Base-by-base conservation (phyloP, 805 yeast species). In the Naumovozyma castellii region DNA sequence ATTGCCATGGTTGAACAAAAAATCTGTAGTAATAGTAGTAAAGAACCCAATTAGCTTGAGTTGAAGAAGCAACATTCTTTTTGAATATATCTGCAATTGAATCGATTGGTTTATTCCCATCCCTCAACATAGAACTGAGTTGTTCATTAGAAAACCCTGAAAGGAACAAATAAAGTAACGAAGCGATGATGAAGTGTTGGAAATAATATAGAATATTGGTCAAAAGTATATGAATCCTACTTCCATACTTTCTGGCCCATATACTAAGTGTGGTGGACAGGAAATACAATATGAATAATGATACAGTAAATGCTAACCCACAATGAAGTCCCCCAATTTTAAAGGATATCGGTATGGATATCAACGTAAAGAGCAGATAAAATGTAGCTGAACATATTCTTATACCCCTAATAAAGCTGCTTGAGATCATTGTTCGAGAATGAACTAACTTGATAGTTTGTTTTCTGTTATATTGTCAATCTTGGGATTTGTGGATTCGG, bases 311-410 rank as follows among this genome's bases (percentile, higher is more conserved):
- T 15, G 94, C 77, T 43, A 92, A 66, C 1, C 98, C 98, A 62
- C 97, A 90, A 41, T 76, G 71, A 15, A 80, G 72, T 1, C 97
- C 97, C 8, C 97, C 97, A 30, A 86, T 81, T 54, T 90, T 95
- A 62, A 92, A 92, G 18, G 97, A 83, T 45, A 92, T 71, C 3
- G 97, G 97, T 5, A 92, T 82, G 2, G 96, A 82, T 22, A 88
- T 67, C 20, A 87, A 72, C 10, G 85, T 77, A 37, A 84, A 72
- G 4, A 73, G 58, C 39, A 86, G 66, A 53, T 87, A 86, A 22
- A 82, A 60, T 1, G 75, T 62, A 0, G 84, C 75, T 43, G 77
- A 64, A 13, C 72, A 37, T 27, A 54, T 51, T 32, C 64, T 53
- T 15, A 51, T 40, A 37, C 56, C 48, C 42, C 50, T 59, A 15